Conservation (phyloP, 179 eudicot species). For the Silene vulgaris region DNA sequence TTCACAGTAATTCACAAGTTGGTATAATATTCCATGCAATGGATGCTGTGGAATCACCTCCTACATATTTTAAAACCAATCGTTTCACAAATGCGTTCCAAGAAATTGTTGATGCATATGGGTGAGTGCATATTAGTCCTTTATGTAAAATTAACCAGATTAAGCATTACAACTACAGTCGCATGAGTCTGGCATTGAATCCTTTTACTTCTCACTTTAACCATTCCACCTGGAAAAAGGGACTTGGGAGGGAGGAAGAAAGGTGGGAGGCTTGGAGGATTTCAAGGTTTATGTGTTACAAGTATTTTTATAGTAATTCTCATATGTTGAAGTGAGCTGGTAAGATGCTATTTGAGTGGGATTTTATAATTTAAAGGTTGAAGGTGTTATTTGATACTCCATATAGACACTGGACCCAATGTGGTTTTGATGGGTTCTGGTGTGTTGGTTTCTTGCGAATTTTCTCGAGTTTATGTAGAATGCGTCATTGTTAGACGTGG, state of each 20-base stretch:
- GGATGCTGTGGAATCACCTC: conserved; percentile 80
- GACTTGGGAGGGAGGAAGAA: not conserved
- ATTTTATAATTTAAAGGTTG: not conserved
- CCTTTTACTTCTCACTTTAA: not conserved
- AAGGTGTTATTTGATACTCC: not conserved
- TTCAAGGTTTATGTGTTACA: not conserved
- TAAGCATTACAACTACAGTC: not conserved
- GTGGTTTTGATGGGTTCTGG: not conserved
- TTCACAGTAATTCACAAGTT: conserved; percentile 90
- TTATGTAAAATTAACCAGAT: not conserved
- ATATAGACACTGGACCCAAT: not conserved
- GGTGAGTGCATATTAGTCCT: conserved; percentile 45
- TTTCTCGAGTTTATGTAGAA: not conserved
- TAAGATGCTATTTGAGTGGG: not conserved
- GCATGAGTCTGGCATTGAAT: not conserved
- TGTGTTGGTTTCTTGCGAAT: not conserved
- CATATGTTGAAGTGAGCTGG: not conserved
- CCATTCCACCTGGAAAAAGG: not conserved
- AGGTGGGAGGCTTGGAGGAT: not conserved
- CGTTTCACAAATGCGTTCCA: conserved; percentile 77
- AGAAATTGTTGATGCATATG: conserved; percentile 98
- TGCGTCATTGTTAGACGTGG: not conserved
- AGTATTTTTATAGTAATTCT: not conserved
- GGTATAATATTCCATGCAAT: conserved; percentile 86
- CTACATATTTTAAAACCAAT: conserved; percentile 88